These are phyloP conservation scores for Phoma sp. DNA, from an alignment of 2,329 filamentous ascomycete species.

Conservation along the genomic window DNA sequence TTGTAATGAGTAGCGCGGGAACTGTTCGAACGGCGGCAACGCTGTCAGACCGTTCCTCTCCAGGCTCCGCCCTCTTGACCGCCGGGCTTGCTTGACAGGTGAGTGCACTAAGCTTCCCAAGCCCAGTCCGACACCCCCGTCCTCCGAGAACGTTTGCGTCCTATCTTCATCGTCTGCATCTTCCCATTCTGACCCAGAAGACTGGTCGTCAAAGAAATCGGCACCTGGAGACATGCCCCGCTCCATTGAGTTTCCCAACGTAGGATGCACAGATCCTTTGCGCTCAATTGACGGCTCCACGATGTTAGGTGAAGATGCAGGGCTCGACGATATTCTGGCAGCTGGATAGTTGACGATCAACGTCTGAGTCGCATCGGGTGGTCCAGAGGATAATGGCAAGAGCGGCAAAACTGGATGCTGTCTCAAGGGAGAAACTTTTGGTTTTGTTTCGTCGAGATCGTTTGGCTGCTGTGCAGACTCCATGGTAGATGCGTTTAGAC, in stretches of 20 bases:
- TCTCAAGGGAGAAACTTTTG: conserved; percentile 12
- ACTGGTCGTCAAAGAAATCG: conserved; percentile 39
- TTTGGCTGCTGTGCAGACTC: background rate
- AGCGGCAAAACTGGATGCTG: conserved; percentile 19
- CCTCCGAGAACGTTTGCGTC: conserved; percentile 20
- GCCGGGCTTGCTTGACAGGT: background rate
- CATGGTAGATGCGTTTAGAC: background rate
- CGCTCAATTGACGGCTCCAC: conserved; percentile 28
- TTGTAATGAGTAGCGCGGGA: conserved; percentile 1
- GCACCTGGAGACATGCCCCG: conserved; percentile 23
- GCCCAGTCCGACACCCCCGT: conserved; percentile 2
- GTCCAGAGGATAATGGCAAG: conserved; percentile 16
- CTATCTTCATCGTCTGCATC: conserved; percentile 27
- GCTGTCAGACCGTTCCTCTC: conserved; percentile 22
- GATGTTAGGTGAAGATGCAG: conserved; percentile 38
- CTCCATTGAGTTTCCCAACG: conserved; percentile 34
- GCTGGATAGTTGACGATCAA: conserved; percentile 34
- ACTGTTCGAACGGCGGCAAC: conserved; percentile 23
- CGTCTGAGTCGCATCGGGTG: conserved; percentile 24
- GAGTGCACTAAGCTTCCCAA: conserved; percentile 14
- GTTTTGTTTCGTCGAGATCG: background rate
- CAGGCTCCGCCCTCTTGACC: conserved; percentile 18
- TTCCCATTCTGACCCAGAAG: conserved; percentile 33
- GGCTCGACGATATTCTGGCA: conserved; percentile 36
- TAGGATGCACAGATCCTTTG: conserved; percentile 31